Evolutionary conservation across 495 filamentous ascomycete genomes (phyloP).

Genomic region (Penicillium silybi): DNA sequence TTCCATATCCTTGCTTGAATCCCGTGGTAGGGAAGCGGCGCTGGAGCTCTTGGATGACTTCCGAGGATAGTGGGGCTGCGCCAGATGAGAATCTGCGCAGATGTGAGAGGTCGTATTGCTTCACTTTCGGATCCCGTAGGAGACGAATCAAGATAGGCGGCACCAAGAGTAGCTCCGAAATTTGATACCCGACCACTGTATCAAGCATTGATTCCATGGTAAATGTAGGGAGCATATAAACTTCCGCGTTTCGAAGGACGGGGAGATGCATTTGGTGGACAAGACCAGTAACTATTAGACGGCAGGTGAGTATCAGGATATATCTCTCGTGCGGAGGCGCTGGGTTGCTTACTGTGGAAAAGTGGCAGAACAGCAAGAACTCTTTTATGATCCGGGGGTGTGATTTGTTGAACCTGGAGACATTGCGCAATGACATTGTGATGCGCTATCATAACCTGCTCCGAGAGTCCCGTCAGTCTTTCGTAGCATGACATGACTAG

Average conservation of each 20-base stretch:
- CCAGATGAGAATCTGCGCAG: slow-evolving; percentile 52
- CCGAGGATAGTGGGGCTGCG: slow-evolving; percentile 61
- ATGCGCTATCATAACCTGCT: slow-evolving; percentile 56
- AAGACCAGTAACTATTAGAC: slow-evolving; percentile 45
- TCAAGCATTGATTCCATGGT: slow-evolving; percentile 54
- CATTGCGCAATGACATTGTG: slow-evolving; percentile 62
- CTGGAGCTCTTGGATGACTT: slow-evolving; percentile 56
- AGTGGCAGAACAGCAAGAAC: slow-evolving; percentile 52
- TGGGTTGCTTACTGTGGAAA: slow-evolving; percentile 41
- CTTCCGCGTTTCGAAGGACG: slow-evolving; percentile 51
- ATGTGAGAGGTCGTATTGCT: slow-evolving; percentile 55
- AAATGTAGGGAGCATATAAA: slow-evolving; percentile 58
- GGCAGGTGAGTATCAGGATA: background rate
- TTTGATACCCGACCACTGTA: slow-evolving; percentile 41
- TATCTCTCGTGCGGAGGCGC: background rate
- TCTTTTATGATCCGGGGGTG: slow-evolving; percentile 41
- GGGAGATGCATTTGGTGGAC: slow-evolving; percentile 59
- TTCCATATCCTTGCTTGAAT: slow-evolving; percentile 67
- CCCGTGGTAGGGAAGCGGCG: slow-evolving; percentile 58
- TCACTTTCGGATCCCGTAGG: slow-evolving; percentile 58
- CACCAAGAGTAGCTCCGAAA: slow-evolving; percentile 61
- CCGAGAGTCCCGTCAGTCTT: slow-evolving; percentile 26
- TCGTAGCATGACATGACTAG: slow-evolving; percentile 29
- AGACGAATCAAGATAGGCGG: slow-evolving; percentile 68
- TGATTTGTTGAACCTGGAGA: slow-evolving; percentile 50